Evolutionary conservation across 768 basidiomycete genomes (phyloP).

Genomic region (Tricholoma sp.): DNA sequence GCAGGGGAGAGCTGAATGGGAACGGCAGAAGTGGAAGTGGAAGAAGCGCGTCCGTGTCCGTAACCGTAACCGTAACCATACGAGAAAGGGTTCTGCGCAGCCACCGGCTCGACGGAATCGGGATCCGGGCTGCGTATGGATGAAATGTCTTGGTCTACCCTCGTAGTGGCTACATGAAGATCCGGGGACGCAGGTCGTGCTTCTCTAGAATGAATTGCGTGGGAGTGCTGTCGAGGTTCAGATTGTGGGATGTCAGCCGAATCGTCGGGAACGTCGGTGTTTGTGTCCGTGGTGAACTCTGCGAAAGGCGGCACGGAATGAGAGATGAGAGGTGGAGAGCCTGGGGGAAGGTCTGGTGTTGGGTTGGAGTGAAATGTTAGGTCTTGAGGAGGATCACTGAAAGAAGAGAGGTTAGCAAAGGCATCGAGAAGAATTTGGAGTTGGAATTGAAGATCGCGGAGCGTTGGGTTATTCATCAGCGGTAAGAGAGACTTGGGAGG

Average conservation of each 20-base stretch:
- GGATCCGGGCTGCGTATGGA: neutral
- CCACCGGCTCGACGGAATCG: neutral
- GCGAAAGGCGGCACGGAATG: neutral
- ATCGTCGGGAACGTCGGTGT: neutral
- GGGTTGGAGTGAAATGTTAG: neutral
- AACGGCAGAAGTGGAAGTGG: constrained; percentile 27
- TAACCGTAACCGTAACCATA: neutral
- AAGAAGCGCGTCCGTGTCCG: neutral
- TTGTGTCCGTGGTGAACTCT: neutral
- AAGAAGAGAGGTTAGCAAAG: neutral
- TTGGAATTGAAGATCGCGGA: neutral
- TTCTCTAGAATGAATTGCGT: neutral
- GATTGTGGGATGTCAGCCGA: neutral
- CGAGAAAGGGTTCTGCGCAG: neutral
- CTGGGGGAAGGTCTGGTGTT: neutral
- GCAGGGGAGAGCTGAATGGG: constrained; percentile 46
- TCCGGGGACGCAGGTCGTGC: neutral
- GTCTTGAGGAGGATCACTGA: neutral
- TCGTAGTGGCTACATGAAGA: neutral
- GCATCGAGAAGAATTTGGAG: neutral
- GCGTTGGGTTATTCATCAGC: neutral
- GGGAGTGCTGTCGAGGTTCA: neutral
- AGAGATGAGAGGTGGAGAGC: neutral
- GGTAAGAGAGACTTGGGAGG: neutral
- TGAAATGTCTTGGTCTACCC: neutral